Conservation (phyloP, 2,329 filamentous ascomycete genomes). For the Aspergillus niger region DNA sequence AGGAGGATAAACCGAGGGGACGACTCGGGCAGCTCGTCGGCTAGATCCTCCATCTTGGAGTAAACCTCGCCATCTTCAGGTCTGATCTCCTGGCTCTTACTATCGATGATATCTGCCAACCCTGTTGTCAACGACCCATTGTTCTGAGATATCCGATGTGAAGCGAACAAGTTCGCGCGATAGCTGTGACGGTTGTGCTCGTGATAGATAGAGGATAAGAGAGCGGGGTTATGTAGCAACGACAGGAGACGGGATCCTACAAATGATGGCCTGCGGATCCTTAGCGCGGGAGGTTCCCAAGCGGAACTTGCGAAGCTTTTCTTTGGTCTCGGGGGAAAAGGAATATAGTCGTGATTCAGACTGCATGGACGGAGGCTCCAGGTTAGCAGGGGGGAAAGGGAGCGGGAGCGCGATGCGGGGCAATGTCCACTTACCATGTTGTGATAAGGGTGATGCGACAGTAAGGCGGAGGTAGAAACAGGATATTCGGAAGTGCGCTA, state of each 20-base stretch:
- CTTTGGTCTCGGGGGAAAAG: slow-evolving; percentile 86
- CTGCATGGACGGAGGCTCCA: slow-evolving; percentile 34
- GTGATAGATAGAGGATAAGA: neutral
- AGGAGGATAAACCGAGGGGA: slow-evolving; percentile 86
- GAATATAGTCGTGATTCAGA: slow-evolving; percentile 90
- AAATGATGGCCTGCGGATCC: slow-evolving; percentile 87
- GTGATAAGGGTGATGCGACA: neutral
- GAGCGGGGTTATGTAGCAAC: neutral
- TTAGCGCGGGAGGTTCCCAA: slow-evolving; percentile 84
- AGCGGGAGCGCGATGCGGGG: slow-evolving; percentile 19
- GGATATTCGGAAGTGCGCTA: neutral
- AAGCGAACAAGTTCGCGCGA: neutral
- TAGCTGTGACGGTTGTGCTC: neutral
- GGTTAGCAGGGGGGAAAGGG: slow-evolving; percentile 3
- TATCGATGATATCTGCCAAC: slow-evolving; percentile 79
- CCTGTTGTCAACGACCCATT: slow-evolving; percentile 26
- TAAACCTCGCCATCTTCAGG: slow-evolving; percentile 81
- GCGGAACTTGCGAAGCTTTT: slow-evolving; percentile 91
- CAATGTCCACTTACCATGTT: slow-evolving; percentile 21
- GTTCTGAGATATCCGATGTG: neutral
- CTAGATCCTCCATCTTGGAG: slow-evolving; percentile 75
- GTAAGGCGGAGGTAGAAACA: neutral
- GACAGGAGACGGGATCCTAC: slow-evolving; percentile 59
- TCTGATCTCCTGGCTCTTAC: slow-evolving; percentile 84
- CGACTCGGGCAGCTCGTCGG: slow-evolving; percentile 89